Conservation (phyloP, 106 monocot species). For the Amphibolis antarctica region DNA sequence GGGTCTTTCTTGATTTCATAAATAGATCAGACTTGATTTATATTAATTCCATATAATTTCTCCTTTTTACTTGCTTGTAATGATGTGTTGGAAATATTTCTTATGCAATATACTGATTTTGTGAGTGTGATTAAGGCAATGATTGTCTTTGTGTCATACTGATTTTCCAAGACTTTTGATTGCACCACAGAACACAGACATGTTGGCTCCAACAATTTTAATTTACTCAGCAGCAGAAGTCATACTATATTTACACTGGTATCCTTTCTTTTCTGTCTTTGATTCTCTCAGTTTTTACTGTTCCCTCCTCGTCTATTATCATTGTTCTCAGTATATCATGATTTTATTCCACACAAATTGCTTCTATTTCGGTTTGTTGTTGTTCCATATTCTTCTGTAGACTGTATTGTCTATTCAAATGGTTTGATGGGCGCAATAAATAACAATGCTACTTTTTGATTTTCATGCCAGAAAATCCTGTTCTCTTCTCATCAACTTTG, state of each 20-base stretch:
- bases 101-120: not conserved
- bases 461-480: no score
- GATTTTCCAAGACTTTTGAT: not conserved
- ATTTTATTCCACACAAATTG: not conserved
- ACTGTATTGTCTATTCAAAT: not conserved
- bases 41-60: no score
- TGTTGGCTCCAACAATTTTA: constrained; percentile 92
- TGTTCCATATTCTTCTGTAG: not conserved
- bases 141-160: no score
- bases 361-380: not conserved
- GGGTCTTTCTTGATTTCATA: no score
- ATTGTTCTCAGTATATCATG: not conserved
- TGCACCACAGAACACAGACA: constrained; percentile 77
- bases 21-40: no score
- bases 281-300: not conserved
- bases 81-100: no score
- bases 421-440: no score
- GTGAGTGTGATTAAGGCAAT: no score
- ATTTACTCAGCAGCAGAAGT: constrained; percentile 94
- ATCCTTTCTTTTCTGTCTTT: constrained; percentile 2
- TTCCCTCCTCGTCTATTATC: not conserved
- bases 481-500: no score
- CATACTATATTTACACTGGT: constrained; percentile 99
- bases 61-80: no score
- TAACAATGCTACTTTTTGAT: no score